Percentiles rank a stretch among this genome's conserved stretches.
Conservation (phyloP, 2,329 filamentous ascomycete genomes). For the Achaetomium macrosporum region DNA sequence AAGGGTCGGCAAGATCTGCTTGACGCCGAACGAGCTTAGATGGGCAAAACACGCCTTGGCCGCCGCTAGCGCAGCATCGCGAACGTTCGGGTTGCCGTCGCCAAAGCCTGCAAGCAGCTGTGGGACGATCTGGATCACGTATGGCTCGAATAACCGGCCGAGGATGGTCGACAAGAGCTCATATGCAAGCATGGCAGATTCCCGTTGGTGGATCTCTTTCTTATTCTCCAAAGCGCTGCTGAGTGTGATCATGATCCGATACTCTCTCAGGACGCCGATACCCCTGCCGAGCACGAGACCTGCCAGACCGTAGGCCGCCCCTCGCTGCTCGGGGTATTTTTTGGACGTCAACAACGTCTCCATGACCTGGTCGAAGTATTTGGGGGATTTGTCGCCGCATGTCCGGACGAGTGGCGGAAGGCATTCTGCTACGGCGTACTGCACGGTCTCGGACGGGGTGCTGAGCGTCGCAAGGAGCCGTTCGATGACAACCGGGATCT, state of each 20-base stretch:
- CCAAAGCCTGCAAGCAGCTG: conserved; percentile 86
- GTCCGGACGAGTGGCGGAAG: conserved; percentile 84
- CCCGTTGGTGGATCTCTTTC: conserved; percentile 81
- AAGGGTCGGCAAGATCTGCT: conserved; percentile 85
- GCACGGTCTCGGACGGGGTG: conserved; percentile 93
- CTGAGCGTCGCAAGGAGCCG: conserved; percentile 80
- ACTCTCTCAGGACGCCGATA: conserved; percentile 73
- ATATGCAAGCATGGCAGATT: conserved; percentile 83
- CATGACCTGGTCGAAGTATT: conserved; percentile 75
- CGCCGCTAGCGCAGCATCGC: conserved; percentile 86
- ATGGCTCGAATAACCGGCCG: conserved; percentile 87
- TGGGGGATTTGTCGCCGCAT: conserved; percentile 68
- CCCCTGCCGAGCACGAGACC: conserved; percentile 87
- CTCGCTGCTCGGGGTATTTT: conserved; percentile 86
- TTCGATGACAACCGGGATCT: conserved; percentile 82
- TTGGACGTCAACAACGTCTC: conserved; percentile 80
- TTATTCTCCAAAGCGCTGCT: conserved; percentile 87
- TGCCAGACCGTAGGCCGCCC: conserved; percentile 89
- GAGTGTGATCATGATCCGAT: conserved; percentile 76
- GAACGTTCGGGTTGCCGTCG: conserved; percentile 79
- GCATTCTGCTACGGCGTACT: conserved; percentile 93
- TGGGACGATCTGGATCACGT: conserved; percentile 91
- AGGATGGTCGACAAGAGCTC: conserved; percentile 84
- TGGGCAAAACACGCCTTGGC: conserved; percentile 92
- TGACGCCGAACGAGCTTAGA: conserved; percentile 92